These are phyloP conservation scores for Cetraspora pellucida DNA, from an alignment of 192 early-diverging fungal species.

Conservation along the genomic window DNA sequence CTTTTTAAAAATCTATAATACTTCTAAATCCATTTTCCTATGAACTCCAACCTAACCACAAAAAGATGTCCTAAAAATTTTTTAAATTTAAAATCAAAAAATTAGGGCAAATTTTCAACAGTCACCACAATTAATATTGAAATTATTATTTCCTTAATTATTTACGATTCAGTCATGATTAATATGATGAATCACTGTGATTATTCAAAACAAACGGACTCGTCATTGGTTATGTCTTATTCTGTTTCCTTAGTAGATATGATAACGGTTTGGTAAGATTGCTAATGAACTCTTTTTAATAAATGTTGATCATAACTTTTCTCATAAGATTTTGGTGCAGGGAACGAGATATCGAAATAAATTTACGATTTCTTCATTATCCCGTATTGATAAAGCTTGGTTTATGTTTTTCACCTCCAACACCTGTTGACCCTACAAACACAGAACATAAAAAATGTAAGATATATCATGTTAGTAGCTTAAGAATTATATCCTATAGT, in stretches of 20 bases:
- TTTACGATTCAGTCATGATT: not conserved
- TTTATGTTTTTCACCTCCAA: constrained; percentile 12
- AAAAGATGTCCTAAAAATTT: too few species aligned
- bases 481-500: not conserved
- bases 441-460: not conserved
- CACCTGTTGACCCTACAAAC: not conserved
- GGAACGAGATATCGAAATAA: constrained; percentile 32
- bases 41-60: too few species aligned
- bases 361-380: constrained; percentile 26
- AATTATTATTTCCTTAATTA: too few species aligned
- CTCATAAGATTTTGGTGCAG: not conserved
- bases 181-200: not conserved
- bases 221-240: constrained; percentile 14
- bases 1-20: not conserved
- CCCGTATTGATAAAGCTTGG: constrained; percentile 15
- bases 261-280: constrained; percentile 14
- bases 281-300: not conserved
- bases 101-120: too few species aligned
- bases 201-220: not conserved
- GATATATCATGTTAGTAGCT: not conserved
- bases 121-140: too few species aligned
- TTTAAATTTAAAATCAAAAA: too few species aligned
- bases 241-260: constrained; percentile 29
- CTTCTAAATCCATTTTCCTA: too few species aligned
- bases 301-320: not conserved